Base-by-base conservation (phyloP, 2,329 filamentous ascomycete species). In the Aspergillus candidus region DNA sequence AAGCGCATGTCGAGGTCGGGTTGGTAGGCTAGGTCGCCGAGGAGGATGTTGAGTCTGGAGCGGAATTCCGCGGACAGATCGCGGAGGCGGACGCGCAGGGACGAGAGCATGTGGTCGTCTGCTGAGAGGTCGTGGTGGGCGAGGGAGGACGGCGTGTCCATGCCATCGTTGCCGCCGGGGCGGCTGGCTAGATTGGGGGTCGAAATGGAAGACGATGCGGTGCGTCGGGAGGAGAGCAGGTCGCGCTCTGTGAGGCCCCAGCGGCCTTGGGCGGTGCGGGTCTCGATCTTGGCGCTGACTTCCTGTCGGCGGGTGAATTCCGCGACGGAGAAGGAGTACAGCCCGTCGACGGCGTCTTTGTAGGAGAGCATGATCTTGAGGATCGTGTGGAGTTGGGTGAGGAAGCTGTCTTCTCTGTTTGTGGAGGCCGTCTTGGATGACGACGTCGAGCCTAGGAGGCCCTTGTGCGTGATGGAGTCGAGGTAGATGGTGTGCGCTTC, bases 1-100 rank as follows among this genome's bases (percentile, higher is more conserved):
- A 97, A 97, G 43, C 91, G 78, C 82, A 98, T 88, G 65, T 98
- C 93, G 40, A 90, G 83, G 64, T 98, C 93, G 1, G 89, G 84
- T 68, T 97, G 91, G 68, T 94, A 91, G 7, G 88, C 86, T 51
- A 98, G 67, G 64, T 98, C 94, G 11, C 93, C 89, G 3, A 98
- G 73, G 43, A 98, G 71, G 33, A 90, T 74, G 63, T 88, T 88
- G 38, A 97, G 77, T 22, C 86, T 79, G 1, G 78, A 76, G 48
- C 81, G 78, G 71, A 97, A 98, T 47, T 88, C 85, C 11, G 75
- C 72, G 8, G 86, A 83, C 10, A 97, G 75, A 32, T 82, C 76
- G 22, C 76, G 74, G 35, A 98, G 74, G 32, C 91, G 80, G 38
- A 83, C 79, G 52, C 87, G 81, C 7, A 98, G 70, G 1, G 83